Base-by-base conservation (phyloP, 495 filamentous ascomycete genomes). In the Lophium mytilinum region DNA sequence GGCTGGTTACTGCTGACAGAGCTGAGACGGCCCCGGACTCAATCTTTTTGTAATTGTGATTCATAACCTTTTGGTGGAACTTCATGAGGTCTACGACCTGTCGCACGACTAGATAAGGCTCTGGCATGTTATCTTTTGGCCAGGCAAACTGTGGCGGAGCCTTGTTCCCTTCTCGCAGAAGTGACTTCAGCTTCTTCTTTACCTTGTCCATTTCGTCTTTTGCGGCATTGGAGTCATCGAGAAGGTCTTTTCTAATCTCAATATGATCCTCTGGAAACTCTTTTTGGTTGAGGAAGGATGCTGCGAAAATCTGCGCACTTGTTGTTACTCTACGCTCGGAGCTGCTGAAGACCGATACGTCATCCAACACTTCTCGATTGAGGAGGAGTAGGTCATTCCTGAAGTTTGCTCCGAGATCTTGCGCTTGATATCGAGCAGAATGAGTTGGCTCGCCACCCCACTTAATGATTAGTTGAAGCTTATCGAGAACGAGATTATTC, bases 181-280 rank as follows among this genome's bases (percentile, higher is more conserved):
- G 77, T 1, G 86, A 81, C 73, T 98, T 98, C 5, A 98, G 77
- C 81, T 94, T 96, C 80, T 96, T 97, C 77, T 98, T 98, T 46
- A 98, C 93, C 69, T 94, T 96, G 72, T 98, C 93, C 91, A 96
- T 98, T 63, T 94, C 91, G 71, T 97, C 94, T 70, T 98, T 98
- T 52, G 93, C 93, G n/a, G 93, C 93, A 72, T 98, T 98, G 1
- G 90, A 95, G 67, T 98, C 93, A 69, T 98, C 93, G 7, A 98
- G 77, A 1, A 98, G 78, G 69, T 97, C 90, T 69, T 98, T 98
- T 42, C 93, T 82, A 55, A 97, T 81, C 49, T 83, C 84, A 60
- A 96, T 91, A 53, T 84, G 87, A 53, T 93, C 86, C 41, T 87
- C 80, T 0, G 88, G 83, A 14, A 95, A 71, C 42, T 95, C 86